Evolutionary conservation across 2,329 filamentous ascomycete species (phyloP).

Genomic region (Achaetomium macrosporum): DNA sequence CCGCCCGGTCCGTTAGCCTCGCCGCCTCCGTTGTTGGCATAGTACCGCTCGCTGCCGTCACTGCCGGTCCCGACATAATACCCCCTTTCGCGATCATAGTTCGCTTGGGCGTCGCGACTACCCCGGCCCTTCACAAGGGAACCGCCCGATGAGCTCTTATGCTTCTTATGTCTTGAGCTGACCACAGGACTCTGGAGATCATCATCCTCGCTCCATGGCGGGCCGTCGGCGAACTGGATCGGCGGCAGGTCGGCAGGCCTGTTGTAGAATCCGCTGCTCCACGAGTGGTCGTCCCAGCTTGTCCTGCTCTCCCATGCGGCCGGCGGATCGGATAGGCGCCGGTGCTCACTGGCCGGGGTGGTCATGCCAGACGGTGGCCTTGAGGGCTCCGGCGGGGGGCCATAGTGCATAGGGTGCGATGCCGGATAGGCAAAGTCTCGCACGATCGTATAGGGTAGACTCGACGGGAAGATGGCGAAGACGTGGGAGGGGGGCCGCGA

Average conservation of each 20-base stretch:
- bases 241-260: constrained; percentile 69
- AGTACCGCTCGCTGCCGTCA: constrained; percentile 70
- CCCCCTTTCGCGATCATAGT: constrained; percentile 56
- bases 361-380: constrained; percentile 68
- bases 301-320: constrained; percentile 66
- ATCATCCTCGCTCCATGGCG: constrained; percentile 92
- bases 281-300: constrained; percentile 47
- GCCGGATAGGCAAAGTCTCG: constrained; percentile 91
- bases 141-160: constrained; percentile 61
- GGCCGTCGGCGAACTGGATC: constrained; percentile 80
- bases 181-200: constrained; percentile 90
- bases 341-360: constrained; percentile 75
- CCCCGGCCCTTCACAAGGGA: constrained; percentile 42
- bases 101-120: constrained; percentile 38
- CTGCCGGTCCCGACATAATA: constrained; percentile 61
- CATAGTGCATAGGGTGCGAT: constrained; percentile 85
- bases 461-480: constrained; percentile 80
- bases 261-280: constrained; percentile 48
- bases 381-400: constrained; percentile 71
- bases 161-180: constrained; percentile 77
- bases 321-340: constrained; percentile 78
- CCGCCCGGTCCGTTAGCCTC: constrained; percentile 72
- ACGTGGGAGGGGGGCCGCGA: constrained; percentile 77
- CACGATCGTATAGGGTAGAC: constrained; percentile 79
- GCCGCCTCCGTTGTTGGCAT: constrained; percentile 60